These are phyloP conservation scores for Tolypocladium capitatum DNA, from an alignment of 2,329 filamentous ascomycete species.

Conservation along the genomic window DNA sequence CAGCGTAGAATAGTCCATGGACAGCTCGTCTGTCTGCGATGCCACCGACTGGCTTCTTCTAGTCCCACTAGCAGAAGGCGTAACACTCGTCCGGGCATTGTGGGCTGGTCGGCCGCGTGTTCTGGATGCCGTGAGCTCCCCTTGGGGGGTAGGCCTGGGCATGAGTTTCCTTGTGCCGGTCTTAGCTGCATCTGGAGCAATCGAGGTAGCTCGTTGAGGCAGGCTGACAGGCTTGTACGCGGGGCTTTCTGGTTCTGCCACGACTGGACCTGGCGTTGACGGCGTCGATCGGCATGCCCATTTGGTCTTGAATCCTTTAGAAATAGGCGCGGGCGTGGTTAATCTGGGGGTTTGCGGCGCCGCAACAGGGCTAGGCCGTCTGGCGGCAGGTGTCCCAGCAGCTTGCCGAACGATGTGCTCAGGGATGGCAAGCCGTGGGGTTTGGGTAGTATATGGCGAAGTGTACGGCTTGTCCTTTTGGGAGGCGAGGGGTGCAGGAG, in stretches of 20 bases:
- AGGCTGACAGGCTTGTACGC: conserved; percentile 48
- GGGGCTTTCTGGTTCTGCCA: conserved; percentile 33
- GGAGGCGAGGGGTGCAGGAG: conserved; percentile 11
- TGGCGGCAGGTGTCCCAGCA: conserved; percentile 16
- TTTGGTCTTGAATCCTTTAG: conserved; percentile 36
- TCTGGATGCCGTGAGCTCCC: conserved; percentile 16
- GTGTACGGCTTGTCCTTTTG: conserved; percentile 15
- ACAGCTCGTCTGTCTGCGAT: conserved; percentile 34
- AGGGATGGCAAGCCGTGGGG: conserved; percentile 23
- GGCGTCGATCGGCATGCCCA: conserved; percentile 45
- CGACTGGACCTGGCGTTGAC: conserved; percentile 36
- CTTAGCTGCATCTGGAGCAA: conserved; percentile 20
- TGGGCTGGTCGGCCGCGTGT: conserved; percentile 22
- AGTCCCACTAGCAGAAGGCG: conserved; percentile 20
- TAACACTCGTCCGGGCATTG: conserved; percentile 19
- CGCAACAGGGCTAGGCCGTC: conserved; percentile 16
- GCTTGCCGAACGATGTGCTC: conserved; percentile 28
- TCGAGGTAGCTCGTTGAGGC: conserved; percentile 24
- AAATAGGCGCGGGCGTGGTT: conserved; percentile 14
- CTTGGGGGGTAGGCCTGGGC: conserved; percentile 10
- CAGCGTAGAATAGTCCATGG: conserved; percentile 26
- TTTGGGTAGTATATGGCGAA: conserved; percentile 18
- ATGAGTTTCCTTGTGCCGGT: conserved; percentile 18
- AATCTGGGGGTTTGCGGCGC: conserved; percentile 22
- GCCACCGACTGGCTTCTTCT: conserved; percentile 32